phyloP scores from a whole-genome alignment of 192 early-diverging fungal species.

The Backusella liffmaniae region DNA sequence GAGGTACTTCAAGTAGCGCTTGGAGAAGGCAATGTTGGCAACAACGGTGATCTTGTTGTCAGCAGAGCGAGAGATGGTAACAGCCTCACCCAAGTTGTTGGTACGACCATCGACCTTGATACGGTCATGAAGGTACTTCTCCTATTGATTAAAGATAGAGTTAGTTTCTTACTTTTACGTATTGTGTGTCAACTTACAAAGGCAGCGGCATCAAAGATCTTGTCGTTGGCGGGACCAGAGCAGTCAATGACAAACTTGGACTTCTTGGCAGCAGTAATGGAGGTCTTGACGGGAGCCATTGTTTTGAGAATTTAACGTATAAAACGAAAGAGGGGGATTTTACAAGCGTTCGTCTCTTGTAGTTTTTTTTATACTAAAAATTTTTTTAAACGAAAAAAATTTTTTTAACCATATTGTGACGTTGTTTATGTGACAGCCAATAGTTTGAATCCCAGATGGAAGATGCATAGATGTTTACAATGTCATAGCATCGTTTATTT shows the following conservation, averaged over 20 bases:
- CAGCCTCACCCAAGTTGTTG: constrained; percentile 86
- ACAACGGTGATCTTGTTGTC: constrained; percentile 79
- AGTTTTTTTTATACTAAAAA: not conserved
- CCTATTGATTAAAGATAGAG: constrained; percentile 38
- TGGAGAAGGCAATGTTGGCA: constrained; percentile 79
- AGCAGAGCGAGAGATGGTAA: constrained; percentile 76
- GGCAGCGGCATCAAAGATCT: constrained; percentile 95
- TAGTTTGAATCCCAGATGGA: not conserved
- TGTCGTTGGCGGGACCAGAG: constrained; percentile 89
- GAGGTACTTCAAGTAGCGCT: constrained; percentile 99
- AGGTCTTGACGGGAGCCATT: constrained; percentile 33
- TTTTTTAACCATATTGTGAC: not conserved
- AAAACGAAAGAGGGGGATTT: constrained; percentile 5
- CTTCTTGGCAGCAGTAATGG: constrained; percentile 29
- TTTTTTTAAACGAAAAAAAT: not conserved
- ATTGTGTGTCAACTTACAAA: constrained; percentile 59
- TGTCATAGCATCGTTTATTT: too few relatives aligned
- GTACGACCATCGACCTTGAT: constrained; percentile 97
- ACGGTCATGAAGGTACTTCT: constrained; percentile 98
- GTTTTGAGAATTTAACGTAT: constrained; percentile 4
- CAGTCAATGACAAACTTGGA: constrained; percentile 90
- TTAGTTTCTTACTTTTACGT: not conserved
- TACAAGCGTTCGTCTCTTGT: not conserved
- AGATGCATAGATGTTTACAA: not conserved
- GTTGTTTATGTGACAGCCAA: not conserved